These are phyloP conservation scores for Ballota nigra DNA, from an alignment of 257 asterid species.

Conservation along the genomic window DNA sequence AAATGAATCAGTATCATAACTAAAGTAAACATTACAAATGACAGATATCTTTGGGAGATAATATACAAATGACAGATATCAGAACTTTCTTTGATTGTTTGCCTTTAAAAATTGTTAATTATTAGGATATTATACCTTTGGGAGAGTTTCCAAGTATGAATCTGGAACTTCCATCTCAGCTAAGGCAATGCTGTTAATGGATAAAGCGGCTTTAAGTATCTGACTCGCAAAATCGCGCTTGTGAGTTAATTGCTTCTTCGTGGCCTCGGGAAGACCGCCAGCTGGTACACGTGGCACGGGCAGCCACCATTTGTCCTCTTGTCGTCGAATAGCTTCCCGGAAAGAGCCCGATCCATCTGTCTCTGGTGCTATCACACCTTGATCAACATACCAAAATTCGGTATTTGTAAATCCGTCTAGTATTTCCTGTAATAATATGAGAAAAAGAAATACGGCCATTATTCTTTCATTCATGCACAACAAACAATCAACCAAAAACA, in stretches of 20 bases:
- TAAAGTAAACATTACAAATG: background rate
- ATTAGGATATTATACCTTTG: constrained; percentile 51
- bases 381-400: constrained; percentile 70
- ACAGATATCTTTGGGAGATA: background rate
- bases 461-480: background rate
- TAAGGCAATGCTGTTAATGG: constrained; percentile 67
- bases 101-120: background rate
- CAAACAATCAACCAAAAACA: background rate
- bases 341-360: constrained; percentile 60
- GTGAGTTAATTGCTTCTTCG: constrained; percentile 55
- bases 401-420: constrained; percentile 64
- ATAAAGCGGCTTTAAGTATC: constrained; percentile 79
- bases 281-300: constrained; percentile 89
- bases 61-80: background rate
- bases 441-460: background rate
- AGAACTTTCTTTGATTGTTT: background rate
- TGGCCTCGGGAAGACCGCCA: constrained; percentile 60
- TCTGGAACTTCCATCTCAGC: constrained; percentile 93
- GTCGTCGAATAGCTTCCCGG: constrained; percentile 53
- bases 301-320: constrained; percentile 95
- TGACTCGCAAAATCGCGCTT: constrained; percentile 81
- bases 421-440: constrained; percentile 53
- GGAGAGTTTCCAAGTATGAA: constrained; percentile 68
- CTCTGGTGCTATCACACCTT: constrained; percentile 52
- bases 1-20: background rate